Conservation (phyloP, 163 green algal species). For the Coccomyxa subellipsoidea region DNA sequence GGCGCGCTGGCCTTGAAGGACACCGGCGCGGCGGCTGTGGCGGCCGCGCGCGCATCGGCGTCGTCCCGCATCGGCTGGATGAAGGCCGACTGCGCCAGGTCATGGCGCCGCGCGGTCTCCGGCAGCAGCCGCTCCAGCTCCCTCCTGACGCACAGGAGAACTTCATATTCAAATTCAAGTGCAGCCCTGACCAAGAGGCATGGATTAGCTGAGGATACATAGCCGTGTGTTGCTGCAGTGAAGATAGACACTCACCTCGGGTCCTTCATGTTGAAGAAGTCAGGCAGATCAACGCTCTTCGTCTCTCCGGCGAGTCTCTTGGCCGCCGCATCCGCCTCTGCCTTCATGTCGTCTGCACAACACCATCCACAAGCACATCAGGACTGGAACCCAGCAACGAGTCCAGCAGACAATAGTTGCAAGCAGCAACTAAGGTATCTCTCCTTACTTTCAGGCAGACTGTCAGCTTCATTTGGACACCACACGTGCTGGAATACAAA, state of each 20-base stretch:
- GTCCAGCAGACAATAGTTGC: too few relatives aligned
- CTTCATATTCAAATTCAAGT: too few relatives aligned
- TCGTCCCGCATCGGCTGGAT: background rate
- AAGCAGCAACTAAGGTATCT: too few relatives aligned
- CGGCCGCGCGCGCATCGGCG: background rate
- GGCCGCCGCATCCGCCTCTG: background rate
- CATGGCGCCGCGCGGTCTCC: background rate
- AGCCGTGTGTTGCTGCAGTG: too few relatives aligned
- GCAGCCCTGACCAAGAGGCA: too few relatives aligned
- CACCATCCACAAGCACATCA: background rate
- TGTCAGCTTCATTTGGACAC: too few relatives aligned
- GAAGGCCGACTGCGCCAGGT: background rate
- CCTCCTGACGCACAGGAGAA: background rate
- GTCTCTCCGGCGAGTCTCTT: background rate
- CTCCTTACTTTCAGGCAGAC: too few relatives aligned
- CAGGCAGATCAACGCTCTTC: background rate
- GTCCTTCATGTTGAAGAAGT: conserved; percentile 2
- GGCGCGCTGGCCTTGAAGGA: background rate
- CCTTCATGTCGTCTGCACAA: background rate
- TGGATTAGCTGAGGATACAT: too few relatives aligned
- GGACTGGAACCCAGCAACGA: too few relatives aligned
- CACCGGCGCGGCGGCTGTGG: background rate
- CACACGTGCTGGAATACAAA: too few relatives aligned
- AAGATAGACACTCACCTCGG: too few relatives aligned
- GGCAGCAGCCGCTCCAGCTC: background rate